phyloP scores from a whole-genome alignment of 2,329 filamentous ascomycete genomes.

The Apiospora arundinis region DNA sequence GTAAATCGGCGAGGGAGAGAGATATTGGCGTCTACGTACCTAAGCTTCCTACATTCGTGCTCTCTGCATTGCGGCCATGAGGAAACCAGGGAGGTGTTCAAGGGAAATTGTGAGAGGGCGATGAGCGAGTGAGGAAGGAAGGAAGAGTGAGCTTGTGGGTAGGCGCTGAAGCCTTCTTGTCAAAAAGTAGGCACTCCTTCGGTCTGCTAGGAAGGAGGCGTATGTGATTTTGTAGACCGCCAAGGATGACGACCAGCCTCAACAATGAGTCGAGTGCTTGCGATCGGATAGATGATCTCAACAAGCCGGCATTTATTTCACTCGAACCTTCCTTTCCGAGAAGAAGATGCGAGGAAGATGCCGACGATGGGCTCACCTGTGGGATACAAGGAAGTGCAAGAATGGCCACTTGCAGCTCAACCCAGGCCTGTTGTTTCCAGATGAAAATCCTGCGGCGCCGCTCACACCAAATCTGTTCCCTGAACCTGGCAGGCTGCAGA shows the following conservation, averaged over 20 bases:
- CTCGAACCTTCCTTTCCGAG: constrained; percentile 12
- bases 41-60: constrained; percentile 14
- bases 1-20: constrained; percentile 9
- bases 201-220: constrained; percentile 1
- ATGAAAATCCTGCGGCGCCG: constrained; percentile 3
- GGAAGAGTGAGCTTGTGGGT: not conserved
- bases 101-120: constrained; percentile 8
- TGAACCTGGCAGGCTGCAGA: not conserved
- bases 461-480: not conserved
- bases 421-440: not conserved
- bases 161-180: not conserved
- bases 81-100: constrained; percentile 3
- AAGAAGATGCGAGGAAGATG: constrained; percentile 14
- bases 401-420: not conserved
- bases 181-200: not conserved
- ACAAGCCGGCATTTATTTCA: not conserved
- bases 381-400: not conserved
- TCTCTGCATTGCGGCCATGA: constrained; percentile 19
- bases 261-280: not conserved
- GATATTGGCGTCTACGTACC: constrained; percentile 9
- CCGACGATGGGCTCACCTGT: not conserved
- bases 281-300: not conserved
- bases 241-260: not conserved
- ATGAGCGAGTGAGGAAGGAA: constrained; percentile 6
- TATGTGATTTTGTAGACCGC: not conserved